Conservation (phyloP, 2,329 filamentous ascomycete species). For the Diaporthe australafricana region DNA sequence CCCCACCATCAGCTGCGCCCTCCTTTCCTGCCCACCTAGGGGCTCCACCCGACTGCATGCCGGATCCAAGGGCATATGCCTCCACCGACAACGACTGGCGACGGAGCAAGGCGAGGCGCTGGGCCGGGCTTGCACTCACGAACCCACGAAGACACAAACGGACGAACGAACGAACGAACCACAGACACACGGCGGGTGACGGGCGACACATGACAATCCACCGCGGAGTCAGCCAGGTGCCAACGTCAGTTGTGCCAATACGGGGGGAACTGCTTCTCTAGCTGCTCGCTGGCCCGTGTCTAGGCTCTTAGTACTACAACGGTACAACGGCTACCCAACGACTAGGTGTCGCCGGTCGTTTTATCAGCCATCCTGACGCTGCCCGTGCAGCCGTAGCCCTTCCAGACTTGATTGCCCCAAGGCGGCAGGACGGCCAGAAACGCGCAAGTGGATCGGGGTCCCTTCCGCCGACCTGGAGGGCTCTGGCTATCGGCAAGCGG, state of each 20-base stretch:
- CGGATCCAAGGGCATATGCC: conserved; percentile 22
- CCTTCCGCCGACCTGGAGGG: conserved; percentile 11
- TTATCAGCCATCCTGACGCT: conserved; percentile 13
- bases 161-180: not conserved
- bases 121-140: conserved; percentile 10
- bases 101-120: conserved; percentile 29
- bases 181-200: conserved; percentile 5
- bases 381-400: conserved; percentile 24
- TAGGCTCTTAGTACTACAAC: conserved; percentile 21
- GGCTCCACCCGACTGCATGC: conserved; percentile 33
- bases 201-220: conserved; percentile 16
- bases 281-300: conserved; percentile 21
- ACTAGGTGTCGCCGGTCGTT: conserved; percentile 20
- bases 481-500: conserved; percentile 19
- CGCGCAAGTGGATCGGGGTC: conserved; percentile 25
- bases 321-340: conserved; percentile 26
- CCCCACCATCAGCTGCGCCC: conserved; percentile 35
- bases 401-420: conserved; percentile 1
- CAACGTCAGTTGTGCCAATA: conserved; percentile 26
- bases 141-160: not conserved
- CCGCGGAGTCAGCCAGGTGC: not conserved
- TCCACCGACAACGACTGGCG: conserved; percentile 31
- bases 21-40: conserved; percentile 32
- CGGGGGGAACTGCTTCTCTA: conserved; percentile 1
- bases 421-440: conserved; percentile 25